Conservation (phyloP, 768 basidiomycete species). For the Suillus brevipes region DNA sequence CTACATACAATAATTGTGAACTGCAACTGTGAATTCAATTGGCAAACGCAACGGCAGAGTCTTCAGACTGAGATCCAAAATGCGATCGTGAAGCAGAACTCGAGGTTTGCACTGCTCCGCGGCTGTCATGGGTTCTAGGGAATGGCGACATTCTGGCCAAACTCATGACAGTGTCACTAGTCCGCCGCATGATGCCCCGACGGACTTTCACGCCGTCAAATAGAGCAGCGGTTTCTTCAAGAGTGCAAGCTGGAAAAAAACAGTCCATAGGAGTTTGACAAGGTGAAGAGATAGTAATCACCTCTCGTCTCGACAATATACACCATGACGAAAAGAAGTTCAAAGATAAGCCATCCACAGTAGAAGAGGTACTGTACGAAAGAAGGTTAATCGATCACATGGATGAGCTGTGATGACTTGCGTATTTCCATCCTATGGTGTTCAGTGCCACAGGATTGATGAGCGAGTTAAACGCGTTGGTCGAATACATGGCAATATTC, state of each 20-base stretch:
- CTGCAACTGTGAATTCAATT: neutral
- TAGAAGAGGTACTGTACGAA: slow-evolving; percentile 51
- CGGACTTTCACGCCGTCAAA: slow-evolving; percentile 55
- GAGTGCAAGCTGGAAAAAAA: slow-evolving; percentile 47
- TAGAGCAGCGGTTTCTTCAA: slow-evolving; percentile 72
- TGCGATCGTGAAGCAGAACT: neutral
- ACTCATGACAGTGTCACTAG: slow-evolving; percentile 49
- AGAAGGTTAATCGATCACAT: neutral
- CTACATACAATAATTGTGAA: neutral
- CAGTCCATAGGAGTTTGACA: slow-evolving; percentile 15
- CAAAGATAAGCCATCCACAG: slow-evolving; percentile 65
- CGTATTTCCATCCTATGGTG: slow-evolving; percentile 51
- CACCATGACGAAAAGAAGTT: slow-evolving; percentile 55
- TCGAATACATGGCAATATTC: slow-evolving; percentile 64
- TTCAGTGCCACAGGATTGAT: slow-evolving; percentile 75
- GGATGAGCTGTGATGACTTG: slow-evolving; percentile 9
- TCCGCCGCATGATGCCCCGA: slow-evolving; percentile 46
- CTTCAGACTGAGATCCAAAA: neutral
- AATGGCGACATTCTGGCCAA: slow-evolving; percentile 12
- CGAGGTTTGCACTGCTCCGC: neutral
- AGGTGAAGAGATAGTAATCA: slow-evolving; percentile 22
- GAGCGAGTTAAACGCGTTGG: slow-evolving; percentile 78
- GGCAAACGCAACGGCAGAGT: neutral
- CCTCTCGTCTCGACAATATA: slow-evolving; percentile 68
- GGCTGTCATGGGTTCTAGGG: neutral